Percentiles rank a stretch among this genome's conserved stretches.
These are phyloP conservation scores for Flaveria brownii DNA, from an alignment of 129 eudicot species.

Conservation along the genomic window DNA sequence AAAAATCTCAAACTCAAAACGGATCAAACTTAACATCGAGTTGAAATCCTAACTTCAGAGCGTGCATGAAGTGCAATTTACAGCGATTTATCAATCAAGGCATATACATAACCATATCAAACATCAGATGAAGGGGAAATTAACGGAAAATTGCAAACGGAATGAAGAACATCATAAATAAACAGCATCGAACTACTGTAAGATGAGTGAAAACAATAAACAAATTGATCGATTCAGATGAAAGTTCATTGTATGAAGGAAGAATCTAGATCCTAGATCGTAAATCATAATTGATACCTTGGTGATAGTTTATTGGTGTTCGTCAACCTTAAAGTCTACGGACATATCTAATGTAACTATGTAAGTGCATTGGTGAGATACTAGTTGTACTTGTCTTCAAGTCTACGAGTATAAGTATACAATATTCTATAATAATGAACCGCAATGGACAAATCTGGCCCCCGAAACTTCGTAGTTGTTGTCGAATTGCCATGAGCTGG, in stretches of 20 bases:
- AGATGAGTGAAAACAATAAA: conserved; percentile 1
- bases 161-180: background rate
- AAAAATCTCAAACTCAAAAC: background rate
- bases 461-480: too few relatives aligned
- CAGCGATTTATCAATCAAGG: background rate
- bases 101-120: conserved; percentile 7
- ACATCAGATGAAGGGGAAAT: background rate
- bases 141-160: background rate
- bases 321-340: conserved; percentile 35
- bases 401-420: too few relatives aligned
- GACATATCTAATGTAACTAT: background rate
- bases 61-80: conserved; percentile 13
- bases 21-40: background rate
- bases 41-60: background rate
- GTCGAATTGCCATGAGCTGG: too few relatives aligned
- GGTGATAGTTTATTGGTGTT: background rate
- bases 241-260: background rate
- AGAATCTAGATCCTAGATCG: conserved; percentile 12
- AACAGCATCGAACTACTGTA: conserved; percentile 7
- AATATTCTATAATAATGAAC: too few relatives aligned
- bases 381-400: background rate
- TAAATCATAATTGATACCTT: conserved; percentile 3
- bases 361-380: background rate
- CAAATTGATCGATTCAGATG: background rate
- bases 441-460: too few relatives aligned